Evolutionary conservation across 164 flowering plant species (phyloP).

Genomic region (Berberis thunbergii): DNA sequence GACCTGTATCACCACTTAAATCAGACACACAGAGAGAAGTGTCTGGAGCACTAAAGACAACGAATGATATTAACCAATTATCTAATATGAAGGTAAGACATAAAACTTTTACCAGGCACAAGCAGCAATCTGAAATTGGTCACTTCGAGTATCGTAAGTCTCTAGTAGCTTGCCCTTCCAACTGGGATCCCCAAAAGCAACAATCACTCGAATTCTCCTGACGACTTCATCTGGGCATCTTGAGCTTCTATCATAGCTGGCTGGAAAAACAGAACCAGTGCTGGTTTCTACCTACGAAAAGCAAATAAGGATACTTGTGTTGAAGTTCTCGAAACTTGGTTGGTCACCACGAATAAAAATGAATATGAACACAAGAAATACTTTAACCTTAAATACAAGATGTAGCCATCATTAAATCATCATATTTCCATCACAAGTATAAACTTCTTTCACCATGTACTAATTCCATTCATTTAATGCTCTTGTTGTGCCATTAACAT

Average conservation of each 20-base stretch:
- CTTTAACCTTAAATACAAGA: too few relatives aligned
- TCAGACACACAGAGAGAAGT: too few relatives aligned
- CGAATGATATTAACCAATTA: too few relatives aligned
- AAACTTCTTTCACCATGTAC: too few relatives aligned
- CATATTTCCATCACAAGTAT: too few relatives aligned
- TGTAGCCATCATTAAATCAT: too few relatives aligned
- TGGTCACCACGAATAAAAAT: not conserved
- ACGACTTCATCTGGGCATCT: constrained; percentile 90
- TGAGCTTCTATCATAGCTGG: constrained; percentile 58
- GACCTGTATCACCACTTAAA: constrained; percentile 31
- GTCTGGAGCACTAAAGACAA: too few relatives aligned
- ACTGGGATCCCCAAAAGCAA: constrained; percentile 43
- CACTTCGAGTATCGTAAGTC: constrained; percentile 63
- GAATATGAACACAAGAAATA: not conserved
- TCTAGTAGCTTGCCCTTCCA: constrained; percentile 75
- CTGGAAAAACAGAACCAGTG: constrained; percentile 55
- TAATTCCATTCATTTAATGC: too few relatives aligned
- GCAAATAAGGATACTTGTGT: not conserved
- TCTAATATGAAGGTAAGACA: not conserved
- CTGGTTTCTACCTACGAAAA: constrained; percentile 56
- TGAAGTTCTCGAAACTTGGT: not conserved
- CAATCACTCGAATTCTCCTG: constrained; percentile 60
- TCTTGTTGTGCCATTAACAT: too few relatives aligned
- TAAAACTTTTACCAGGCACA: constrained; percentile 54
- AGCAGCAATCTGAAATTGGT: constrained; percentile 57